phyloP scores from a whole-genome alignment of 1,284 basidiomycete genomes.

The Fistulina hepatica region DNA sequence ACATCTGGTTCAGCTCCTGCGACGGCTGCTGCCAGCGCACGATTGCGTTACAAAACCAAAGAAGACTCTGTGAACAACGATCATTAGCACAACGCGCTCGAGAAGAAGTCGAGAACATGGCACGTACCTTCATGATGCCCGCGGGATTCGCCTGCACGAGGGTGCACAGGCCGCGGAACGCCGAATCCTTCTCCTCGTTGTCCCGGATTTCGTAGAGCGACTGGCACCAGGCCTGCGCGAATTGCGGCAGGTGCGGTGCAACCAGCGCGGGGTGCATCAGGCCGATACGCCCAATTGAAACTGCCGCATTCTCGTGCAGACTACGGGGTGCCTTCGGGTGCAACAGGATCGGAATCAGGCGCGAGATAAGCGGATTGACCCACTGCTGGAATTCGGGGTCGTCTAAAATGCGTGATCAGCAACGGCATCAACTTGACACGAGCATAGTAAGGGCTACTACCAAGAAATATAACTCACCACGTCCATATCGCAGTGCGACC shows the following conservation, averaged over 20 bases:
- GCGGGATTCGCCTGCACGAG: constrained; percentile 90
- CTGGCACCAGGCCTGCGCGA: constrained; percentile 95
- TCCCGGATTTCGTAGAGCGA: constrained; percentile 98
- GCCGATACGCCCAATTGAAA: constrained; percentile 96
- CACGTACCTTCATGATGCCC: constrained; percentile 74
- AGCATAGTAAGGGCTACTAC: constrained; percentile 1
- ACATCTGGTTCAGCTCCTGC: constrained; percentile 82
- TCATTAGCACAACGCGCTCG: constrained; percentile 8
- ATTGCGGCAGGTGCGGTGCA: constrained; percentile 83
- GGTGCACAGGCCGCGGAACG: constrained; percentile 95
- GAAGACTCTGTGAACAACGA: constrained; percentile 52
- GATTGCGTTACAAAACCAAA: constrained; percentile 97
- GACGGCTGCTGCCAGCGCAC: constrained; percentile 89
- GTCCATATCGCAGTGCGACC: constrained; percentile 81
- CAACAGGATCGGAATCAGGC: constrained; percentile 87
- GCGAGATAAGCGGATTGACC: constrained; percentile 77
- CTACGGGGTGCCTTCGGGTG: constrained; percentile 89
- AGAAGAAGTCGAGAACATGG: constrained; percentile 7
- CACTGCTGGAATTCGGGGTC: constrained; percentile 81
- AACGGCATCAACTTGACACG: constrained; percentile 8
- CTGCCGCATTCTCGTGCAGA: constrained; percentile 95
- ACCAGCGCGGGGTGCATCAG: constrained; percentile 85
- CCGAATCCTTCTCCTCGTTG: constrained; percentile 99
- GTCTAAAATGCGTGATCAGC: constrained; percentile 29
- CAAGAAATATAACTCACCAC: constrained; percentile 35